These are phyloP conservation scores for Casaregolazyma suthepensis DNA, from an alignment of 1,139 yeast genomes.

Conservation along the genomic window DNA sequence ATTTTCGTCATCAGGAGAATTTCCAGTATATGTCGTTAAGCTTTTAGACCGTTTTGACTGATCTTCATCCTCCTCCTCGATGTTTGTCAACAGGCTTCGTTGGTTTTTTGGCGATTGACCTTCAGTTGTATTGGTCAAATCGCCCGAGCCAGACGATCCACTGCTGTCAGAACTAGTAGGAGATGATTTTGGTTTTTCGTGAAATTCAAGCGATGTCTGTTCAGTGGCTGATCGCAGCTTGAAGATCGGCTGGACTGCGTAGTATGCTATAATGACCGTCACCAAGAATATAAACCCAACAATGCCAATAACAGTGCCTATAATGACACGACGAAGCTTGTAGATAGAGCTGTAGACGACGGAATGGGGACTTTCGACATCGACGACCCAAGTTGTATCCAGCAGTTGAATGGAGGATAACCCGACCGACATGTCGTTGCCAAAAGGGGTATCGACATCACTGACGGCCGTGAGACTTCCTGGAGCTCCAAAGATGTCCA, in stretches of 20 bases:
- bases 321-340: slow-evolving; percentile 58
- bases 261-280: slow-evolving; percentile 77
- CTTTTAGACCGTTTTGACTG: not conserved
- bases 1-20: not conserved
- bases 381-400: slow-evolving; percentile 64
- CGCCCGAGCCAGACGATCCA: not conserved
- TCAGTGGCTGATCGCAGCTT: slow-evolving; percentile 81
- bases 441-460: slow-evolving; percentile 39
- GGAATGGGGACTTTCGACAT: slow-evolving; percentile 58
- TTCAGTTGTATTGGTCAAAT: not conserved
- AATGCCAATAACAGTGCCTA: slow-evolving; percentile 74
- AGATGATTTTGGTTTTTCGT: slow-evolving; percentile 12
- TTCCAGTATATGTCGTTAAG: slow-evolving; percentile 1
- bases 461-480: slow-evolving; percentile 46
- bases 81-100: not conserved
- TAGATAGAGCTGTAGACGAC: slow-evolving; percentile 60
- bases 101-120: not conserved
- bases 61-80: slow-evolving; percentile 2
- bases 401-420: slow-evolving; percentile 50
- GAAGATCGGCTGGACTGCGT: slow-evolving; percentile 80
- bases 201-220: slow-evolving; percentile 35
- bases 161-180: slow-evolving; percentile 1
- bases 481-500: slow-evolving; percentile 36
- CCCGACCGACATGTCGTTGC: slow-evolving; percentile 56
- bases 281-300: slow-evolving; percentile 68